Base-by-base conservation (phyloP, 1,284 basidiomycete genomes). In the Sanguinoderma infundibulare region DNA sequence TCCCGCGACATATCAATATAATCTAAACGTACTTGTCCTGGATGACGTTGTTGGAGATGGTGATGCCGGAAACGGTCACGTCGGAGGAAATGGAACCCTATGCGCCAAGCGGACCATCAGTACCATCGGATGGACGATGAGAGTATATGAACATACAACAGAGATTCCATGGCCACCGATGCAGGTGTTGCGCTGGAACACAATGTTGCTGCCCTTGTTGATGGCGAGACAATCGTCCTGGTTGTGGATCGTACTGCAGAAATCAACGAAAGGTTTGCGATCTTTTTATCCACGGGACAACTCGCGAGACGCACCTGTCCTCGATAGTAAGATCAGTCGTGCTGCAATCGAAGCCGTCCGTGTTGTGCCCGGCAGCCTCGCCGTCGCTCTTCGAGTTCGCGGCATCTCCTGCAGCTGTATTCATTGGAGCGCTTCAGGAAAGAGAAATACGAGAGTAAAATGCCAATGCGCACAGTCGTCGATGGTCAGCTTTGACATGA, bases 201-300 rank as follows among this genome's bases (percentile, higher is more conserved):
- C 67, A 61, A 89, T 84, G 70, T 83, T 84, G 34, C 75, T 74
- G 8, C 86, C 87, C 46, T 72, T 73, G 70, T 86, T 87, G 69
- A 89, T 84, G 10, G 87, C 84, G 38, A 89, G 70, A 62, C 87
- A 89, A 67, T 89, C 86, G 61, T 89, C 87, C 77, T 87, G 73
- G 61, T 74, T 74, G 58, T 64, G 66, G 46, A 72, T 65, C 17
- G 67, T 58, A 34, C 63, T 61, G 26, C 32, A 2, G 24, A 17
- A 26, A 17, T n/a, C n/a, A n/a, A n/a, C 12, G 14, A 3, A 26
- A 2, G 5, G 24, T 6, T 46, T 7, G 42, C 3, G 7, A 26
- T 26, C 24, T 28, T 12, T 14, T 5, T 26, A 22, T 15, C 1
- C 5, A 26, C 14, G 17, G 12, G 12, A 7, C 6, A 26, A 12